Evolutionary conservation across 352 stramenopile genomes (phyloP).

Genomic region (Globisporangium irregulare): DNA sequence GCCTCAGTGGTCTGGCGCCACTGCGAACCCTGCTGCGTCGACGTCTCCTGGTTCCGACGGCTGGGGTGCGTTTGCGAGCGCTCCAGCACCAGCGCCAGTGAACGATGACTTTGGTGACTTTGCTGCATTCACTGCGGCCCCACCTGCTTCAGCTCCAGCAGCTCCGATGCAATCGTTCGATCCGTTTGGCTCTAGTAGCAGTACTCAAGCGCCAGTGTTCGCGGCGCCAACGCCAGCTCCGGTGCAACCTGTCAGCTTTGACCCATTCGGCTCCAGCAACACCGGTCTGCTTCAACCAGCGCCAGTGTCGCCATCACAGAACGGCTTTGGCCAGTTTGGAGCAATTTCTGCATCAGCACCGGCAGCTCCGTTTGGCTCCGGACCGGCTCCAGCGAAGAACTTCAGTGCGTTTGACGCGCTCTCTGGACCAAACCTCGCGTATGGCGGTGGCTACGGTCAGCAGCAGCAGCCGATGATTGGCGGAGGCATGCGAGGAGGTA

Average conservation of each 20-base stretch:
- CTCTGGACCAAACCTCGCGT: constrained; percentile 28
- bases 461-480: constrained; percentile 26
- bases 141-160: constrained; percentile 16
- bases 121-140: constrained; percentile 33
- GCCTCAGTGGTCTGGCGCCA: constrained; percentile 11
- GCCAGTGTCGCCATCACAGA: neutral
- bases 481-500: constrained; percentile 13
- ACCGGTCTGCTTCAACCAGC: neutral
- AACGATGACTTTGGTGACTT: constrained; percentile 49
- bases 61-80: constrained; percentile 34
- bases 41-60: constrained; percentile 10
- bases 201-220: constrained; percentile 17
- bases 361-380: neutral
- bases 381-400: constrained; percentile 29
- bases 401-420: constrained; percentile 68
- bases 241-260: constrained; percentile 11
- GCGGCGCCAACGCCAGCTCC: constrained; percentile 15
- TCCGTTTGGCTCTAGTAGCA: constrained; percentile 26
- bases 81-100: constrained; percentile 17
- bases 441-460: constrained; percentile 26
- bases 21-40: constrained; percentile 14
- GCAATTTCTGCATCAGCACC: constrained; percentile 7
- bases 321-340: constrained; percentile 14
- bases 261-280: constrained; percentile 10
- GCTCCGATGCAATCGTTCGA: constrained; percentile 25